Evolutionary conservation across 192 early-diverging fungal species (phyloP).

Genomic region (Rhizoclosmatium globosum): DNA sequence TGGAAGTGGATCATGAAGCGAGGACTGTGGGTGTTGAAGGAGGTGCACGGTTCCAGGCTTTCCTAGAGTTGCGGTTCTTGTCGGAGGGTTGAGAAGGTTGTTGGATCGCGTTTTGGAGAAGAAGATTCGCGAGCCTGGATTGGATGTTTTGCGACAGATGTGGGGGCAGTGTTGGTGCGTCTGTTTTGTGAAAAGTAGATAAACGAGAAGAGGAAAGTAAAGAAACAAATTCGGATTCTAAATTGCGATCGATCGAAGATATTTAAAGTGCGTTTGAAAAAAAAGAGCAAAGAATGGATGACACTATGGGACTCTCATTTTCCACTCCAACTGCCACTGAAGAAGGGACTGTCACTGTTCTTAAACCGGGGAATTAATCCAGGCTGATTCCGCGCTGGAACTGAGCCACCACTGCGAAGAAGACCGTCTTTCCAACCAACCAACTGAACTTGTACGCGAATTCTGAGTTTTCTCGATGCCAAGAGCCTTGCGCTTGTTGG

Average conservation of each 20-base stretch:
- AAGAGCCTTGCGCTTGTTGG: not conserved
- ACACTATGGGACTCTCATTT: not conserved
- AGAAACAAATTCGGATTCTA: not conserved
- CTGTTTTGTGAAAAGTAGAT: constrained; percentile 13
- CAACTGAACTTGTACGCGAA: not conserved
- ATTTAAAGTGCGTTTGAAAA: not conserved
- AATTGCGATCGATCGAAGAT: not conserved
- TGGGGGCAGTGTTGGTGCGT: constrained; percentile 22
- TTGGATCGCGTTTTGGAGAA: constrained; percentile 72
- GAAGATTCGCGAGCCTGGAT: constrained; percentile 73
- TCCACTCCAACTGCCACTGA: not conserved
- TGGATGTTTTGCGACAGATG: constrained; percentile 47
- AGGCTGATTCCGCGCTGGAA: not conserved
- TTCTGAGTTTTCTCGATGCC: not conserved
- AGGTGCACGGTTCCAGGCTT: constrained; percentile 70
- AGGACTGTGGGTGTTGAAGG: constrained; percentile 67
- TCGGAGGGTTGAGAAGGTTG: constrained; percentile 73
- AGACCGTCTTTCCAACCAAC: not conserved
- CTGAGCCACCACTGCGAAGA: not conserved
- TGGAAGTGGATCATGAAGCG: constrained; percentile 74
- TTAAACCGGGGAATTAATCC: not conserved
- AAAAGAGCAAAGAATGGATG: not conserved
- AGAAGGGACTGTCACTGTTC: not conserved
- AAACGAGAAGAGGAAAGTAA: not conserved
- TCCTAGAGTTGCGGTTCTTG: constrained; percentile 61